These are phyloP conservation scores for Psilocybe mexicana DNA, from an alignment of 1,284 basidiomycete species.

Conservation along the genomic window DNA sequence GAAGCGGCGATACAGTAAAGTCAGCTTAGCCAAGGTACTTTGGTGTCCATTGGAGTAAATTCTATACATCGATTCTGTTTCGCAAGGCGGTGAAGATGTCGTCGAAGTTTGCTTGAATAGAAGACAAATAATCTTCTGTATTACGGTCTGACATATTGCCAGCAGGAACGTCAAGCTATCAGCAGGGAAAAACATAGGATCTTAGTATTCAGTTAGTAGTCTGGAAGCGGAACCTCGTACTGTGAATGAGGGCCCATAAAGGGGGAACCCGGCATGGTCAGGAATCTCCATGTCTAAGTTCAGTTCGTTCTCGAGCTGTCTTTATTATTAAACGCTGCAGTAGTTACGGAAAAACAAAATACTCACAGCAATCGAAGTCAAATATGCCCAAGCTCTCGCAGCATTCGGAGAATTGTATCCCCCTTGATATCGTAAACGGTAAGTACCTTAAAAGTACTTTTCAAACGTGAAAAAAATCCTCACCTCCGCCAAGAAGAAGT, in stretches of 20 bases:
- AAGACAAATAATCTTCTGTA: constrained; percentile 49
- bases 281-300: constrained; percentile 66
- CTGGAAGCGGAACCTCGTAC: constrained; percentile 20
- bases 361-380: constrained; percentile 74
- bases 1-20: too few species aligned
- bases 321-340: not conserved
- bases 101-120: constrained; percentile 34
- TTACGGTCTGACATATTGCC: constrained; percentile 78
- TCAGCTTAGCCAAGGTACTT: too few species aligned
- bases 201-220: not conserved
- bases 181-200: not conserved
- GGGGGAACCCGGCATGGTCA: constrained; percentile 65
- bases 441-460: constrained; percentile 3
- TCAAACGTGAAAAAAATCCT: constrained; percentile 5
- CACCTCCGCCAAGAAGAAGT: constrained; percentile 68
- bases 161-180: constrained; percentile 64
- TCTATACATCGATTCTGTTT: constrained; percentile 14
- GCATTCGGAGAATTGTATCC: constrained; percentile 84
- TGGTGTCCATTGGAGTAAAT: not conserved
- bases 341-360: not conserved
- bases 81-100: constrained; percentile 25
- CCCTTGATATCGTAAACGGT: constrained; percentile 40
- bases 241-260: constrained; percentile 78
- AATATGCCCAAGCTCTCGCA: constrained; percentile 81
- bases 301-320: constrained; percentile 54